Evolutionary conservation across 495 filamentous ascomycete species (phyloP), one percentile per base, ranked within the genome.

Genomic region (Tuber microsphaerosporum): DNA sequence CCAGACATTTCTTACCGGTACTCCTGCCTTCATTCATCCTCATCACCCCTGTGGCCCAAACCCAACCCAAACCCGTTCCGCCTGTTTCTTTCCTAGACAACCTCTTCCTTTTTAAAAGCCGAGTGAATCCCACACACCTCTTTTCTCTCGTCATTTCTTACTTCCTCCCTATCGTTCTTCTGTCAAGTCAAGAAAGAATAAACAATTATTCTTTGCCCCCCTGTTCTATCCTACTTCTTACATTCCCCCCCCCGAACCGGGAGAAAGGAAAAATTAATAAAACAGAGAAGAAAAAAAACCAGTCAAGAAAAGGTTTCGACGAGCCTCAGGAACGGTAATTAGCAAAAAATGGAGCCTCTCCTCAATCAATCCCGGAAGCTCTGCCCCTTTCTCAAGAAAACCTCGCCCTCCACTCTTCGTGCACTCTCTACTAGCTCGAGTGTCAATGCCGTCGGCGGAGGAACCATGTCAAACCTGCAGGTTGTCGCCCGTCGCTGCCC

Each of bases 311-410:
- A 4, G 16, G 31, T 34, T 34, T 65, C 26, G 31, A 34, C 56
- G 16, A 34, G 2, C 6, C 14, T 65, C 5, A 26, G n/a, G 56
- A 65, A 34, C 14, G 5, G n/a, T 34, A 69, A 39, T 56, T 56
- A 41, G 69, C 77, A 77, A 85, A 85, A 77, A 81, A 99, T 99
- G 95, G 95, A 99, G 86, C 87, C 94, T 74, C 89, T 97, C 74
- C 90, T 99, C 78, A 92, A 92, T 83, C 95, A 97, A 85, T 97
- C 93, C 80, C 92, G 93, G 84, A 88, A 91, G 81, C 91, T 98
- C 90, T 99, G 95, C 84, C 95, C 95, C 72, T 98, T 99, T 85
- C 89, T 99, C 84, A 94, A 92, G 87, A 96, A 94, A 84, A 93
- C 94, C 17, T 94, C 94, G 2, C 92, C 94, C 76, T 89, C 92